Evolutionary conservation across 2,329 filamentous ascomycete species (phyloP).

Genomic region (Botrytis elliptica): DNA sequence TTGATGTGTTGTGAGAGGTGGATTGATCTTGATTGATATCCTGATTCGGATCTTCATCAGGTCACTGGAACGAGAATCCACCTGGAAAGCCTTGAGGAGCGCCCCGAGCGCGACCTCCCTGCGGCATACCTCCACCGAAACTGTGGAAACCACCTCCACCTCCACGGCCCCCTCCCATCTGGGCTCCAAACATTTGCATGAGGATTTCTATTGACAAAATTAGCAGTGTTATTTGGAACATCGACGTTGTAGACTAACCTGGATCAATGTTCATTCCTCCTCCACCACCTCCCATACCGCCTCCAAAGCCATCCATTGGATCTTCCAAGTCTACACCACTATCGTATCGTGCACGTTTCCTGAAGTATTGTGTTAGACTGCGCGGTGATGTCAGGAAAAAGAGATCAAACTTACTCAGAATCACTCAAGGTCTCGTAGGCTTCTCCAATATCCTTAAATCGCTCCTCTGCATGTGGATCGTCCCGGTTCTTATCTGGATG

Average conservation of each 20-base stretch:
- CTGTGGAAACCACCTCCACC: constrained; percentile 50
- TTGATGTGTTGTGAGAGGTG: constrained; percentile 3
- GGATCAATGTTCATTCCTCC: constrained; percentile 44
- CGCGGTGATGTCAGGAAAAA: neutral
- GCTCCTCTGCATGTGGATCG: constrained; percentile 77
- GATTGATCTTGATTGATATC: constrained; percentile 14
- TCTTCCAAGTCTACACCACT: constrained; percentile 90
- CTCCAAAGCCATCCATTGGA: constrained; percentile 70
- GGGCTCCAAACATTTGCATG: constrained; percentile 40
- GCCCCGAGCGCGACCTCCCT: constrained; percentile 34
- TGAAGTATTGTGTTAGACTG: constrained; percentile 45
- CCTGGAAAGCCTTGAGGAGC: constrained; percentile 46
- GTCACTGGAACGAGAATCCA: constrained; percentile 59
- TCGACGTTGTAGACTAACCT: constrained; percentile 9
- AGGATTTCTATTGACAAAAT: constrained; percentile 32
- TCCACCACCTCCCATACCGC: constrained; percentile 55
- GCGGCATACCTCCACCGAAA: constrained; percentile 52
- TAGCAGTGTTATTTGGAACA: neutral
- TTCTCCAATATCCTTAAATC: constrained; percentile 98
- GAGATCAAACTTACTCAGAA: constrained; percentile 67
- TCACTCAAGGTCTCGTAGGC: constrained; percentile 96
- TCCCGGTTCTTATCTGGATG: constrained; percentile 98
- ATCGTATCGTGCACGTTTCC: constrained; percentile 87
- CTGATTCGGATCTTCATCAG: constrained; percentile 30
- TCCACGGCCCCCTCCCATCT: constrained; percentile 47